These are phyloP conservation scores for Mercurialis annua DNA, from an alignment of 345 rosid species.

Conservation along the genomic window DNA sequence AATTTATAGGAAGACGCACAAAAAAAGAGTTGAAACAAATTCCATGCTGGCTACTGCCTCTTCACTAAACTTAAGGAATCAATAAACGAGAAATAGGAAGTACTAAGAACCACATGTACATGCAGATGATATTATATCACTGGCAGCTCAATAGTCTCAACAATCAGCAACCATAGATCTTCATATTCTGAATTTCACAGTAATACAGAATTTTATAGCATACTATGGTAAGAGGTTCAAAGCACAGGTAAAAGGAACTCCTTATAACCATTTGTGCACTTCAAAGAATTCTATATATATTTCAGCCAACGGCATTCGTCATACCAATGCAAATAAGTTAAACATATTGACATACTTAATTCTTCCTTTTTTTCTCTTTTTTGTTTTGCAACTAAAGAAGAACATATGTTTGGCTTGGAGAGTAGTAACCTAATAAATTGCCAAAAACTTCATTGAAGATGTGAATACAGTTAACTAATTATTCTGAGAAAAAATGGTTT, in stretches of 20 bases:
- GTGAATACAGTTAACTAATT: not conserved
- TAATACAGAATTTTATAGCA: not conserved
- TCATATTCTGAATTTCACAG: not conserved
- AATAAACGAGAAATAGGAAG: not conserved
- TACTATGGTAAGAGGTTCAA: not conserved
- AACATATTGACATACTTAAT: not conserved
- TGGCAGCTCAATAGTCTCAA: not conserved
- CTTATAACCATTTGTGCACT: no score
- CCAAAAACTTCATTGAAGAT: not conserved
- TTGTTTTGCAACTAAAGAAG: no score
- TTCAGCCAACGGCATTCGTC: not conserved
- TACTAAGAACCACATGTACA: not conserved
- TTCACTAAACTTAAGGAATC: not conserved
- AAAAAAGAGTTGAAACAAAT: no score
- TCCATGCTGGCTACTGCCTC: not conserved
- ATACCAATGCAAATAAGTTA: not conserved
- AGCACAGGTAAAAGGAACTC: not conserved
- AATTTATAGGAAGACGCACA: not conserved
- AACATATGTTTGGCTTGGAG: no score
- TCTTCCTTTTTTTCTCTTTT: no score
- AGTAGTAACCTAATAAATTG: not conserved
- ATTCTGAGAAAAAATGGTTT: not conserved
- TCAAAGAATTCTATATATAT: not conserved
- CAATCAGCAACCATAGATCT: not conserved
- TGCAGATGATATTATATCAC: not conserved